Conservation (phyloP, 495 filamentous ascomycete genomes). For the Jackrogersella minutella region DNA sequence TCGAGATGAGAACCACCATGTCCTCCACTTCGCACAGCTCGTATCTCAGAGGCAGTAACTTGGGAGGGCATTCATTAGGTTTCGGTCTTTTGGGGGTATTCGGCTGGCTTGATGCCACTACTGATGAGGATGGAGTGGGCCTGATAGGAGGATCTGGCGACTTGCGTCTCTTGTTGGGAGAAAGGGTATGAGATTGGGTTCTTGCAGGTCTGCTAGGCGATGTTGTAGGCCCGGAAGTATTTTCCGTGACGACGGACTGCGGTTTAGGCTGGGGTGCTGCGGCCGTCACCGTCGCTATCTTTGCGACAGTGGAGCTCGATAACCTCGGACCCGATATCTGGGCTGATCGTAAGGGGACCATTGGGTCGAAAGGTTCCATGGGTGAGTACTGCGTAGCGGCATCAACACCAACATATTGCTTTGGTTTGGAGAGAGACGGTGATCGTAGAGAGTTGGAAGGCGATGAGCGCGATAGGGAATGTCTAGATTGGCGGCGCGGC, state of each 20-base stretch:
- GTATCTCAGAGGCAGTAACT: conserved; percentile 78
- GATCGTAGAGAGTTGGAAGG: conserved; percentile 46
- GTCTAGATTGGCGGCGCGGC: conserved; percentile 55
- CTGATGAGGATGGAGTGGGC: conserved; percentile 58
- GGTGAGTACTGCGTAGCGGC: conserved; percentile 66
- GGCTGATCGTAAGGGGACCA: conserved; percentile 44
- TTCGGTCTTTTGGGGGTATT: conserved; percentile 56
- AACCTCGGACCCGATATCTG: conserved; percentile 44
- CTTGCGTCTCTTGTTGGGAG: conserved; percentile 55
- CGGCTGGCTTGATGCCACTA: conserved; percentile 44
- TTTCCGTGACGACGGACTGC: conserved; percentile 46
- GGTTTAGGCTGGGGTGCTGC: conserved; percentile 42
- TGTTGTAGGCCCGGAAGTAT: conserved; percentile 30
- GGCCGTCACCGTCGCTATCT: conserved; percentile 29
- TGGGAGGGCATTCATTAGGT: conserved; percentile 57
- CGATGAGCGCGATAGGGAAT: conserved; percentile 48
- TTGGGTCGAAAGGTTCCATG: conserved; percentile 55
- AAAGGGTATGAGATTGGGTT: conserved; percentile 45
- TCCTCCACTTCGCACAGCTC: conserved; percentile 80
- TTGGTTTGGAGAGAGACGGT: conserved; percentile 47
- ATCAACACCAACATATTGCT: conserved; percentile 60
- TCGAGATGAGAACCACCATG: conserved; percentile 86
- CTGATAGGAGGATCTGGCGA: conserved; percentile 61
- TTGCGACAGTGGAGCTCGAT: conserved; percentile 37
- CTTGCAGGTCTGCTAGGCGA: conserved; percentile 50